Evolutionary conservation across 371 early-diverging fungal genomes (phyloP).

Genomic region (Basidiobolus meristosporus): DNA sequence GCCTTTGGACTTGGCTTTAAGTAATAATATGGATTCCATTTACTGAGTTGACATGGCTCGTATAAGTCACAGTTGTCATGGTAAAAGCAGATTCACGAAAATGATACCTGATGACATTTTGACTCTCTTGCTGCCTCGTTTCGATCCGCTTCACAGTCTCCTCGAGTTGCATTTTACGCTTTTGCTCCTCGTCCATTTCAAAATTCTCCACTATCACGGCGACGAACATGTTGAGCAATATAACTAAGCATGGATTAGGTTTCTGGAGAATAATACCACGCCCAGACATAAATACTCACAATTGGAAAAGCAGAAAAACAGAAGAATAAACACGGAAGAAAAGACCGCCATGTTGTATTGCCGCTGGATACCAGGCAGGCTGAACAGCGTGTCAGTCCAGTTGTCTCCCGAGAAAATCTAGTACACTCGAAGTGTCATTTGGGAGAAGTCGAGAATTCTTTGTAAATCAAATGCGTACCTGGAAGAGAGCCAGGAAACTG

Average conservation of each 20-base stretch:
- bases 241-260: too few relatives aligned
- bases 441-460: too few relatives aligned
- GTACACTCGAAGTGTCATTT: too few relatives aligned
- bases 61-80: too few relatives aligned
- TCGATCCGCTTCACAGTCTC: too few relatives aligned
- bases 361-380: constrained; percentile 22
- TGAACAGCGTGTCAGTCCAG: constrained; percentile 28
- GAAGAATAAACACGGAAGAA: constrained; percentile 20
- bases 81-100: too few relatives aligned
- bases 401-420: constrained; percentile 35
- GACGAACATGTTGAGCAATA: constrained; percentile 35
- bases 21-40: constrained; percentile 14
- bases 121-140: too few relatives aligned
- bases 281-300: too few relatives aligned
- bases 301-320: constrained; percentile 21
- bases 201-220: constrained; percentile 39
- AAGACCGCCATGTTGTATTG: constrained; percentile 11
- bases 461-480: too few relatives aligned
- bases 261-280: too few relatives aligned
- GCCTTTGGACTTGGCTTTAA: constrained; percentile 13
- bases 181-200: constrained; percentile 35
- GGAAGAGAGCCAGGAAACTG: constrained; percentile 21
- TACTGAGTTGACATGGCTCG: too few relatives aligned
- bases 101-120: too few relatives aligned
- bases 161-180: constrained; percentile 26